Evolutionary conservation across 2,329 filamentous ascomycete genomes (phyloP).

Genomic region (Berkeleyomyces rouxiae): DNA sequence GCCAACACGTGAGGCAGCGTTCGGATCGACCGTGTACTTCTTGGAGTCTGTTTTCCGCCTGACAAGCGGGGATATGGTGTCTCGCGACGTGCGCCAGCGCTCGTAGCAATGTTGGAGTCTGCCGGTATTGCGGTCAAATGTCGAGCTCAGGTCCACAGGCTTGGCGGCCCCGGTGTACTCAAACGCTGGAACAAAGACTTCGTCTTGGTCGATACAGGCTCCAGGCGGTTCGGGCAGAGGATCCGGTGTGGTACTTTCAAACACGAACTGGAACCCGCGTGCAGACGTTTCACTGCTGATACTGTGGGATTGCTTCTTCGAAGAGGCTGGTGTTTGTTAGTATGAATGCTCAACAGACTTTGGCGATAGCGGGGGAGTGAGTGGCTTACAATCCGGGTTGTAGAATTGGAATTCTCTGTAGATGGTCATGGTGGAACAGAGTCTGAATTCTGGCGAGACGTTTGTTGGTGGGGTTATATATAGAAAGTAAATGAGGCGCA

Average conservation of each 20-base stretch:
- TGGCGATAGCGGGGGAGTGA: too few species aligned
- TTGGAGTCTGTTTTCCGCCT: not conserved
- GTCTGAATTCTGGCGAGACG: not conserved
- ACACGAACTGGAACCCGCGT: not conserved
- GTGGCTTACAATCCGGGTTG: too few species aligned
- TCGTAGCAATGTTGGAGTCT: not conserved
- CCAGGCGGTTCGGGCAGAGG: not conserved
- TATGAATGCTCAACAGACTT: too few species aligned
- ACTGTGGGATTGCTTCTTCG: not conserved
- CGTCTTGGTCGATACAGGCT: not conserved
- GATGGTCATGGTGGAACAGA: not conserved
- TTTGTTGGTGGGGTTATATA: not conserved
- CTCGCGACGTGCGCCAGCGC: not conserved
- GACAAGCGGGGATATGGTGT: not conserved
- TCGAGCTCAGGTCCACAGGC: not conserved
- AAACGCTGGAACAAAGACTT: slow-evolving; percentile 2
- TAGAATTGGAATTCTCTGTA: not conserved
- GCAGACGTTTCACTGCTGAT: not conserved
- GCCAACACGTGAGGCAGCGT: not conserved
- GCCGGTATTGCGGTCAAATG: slow-evolving; percentile 4
- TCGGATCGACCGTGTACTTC: not conserved
- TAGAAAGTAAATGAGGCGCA: not conserved
- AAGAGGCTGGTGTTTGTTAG: not conserved
- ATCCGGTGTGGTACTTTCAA: not conserved
- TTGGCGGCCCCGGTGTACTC: slow-evolving; percentile 1